Base-by-base conservation (phyloP, 495 filamentous ascomycete genomes). In the Aspergillus asperescens region DNA sequence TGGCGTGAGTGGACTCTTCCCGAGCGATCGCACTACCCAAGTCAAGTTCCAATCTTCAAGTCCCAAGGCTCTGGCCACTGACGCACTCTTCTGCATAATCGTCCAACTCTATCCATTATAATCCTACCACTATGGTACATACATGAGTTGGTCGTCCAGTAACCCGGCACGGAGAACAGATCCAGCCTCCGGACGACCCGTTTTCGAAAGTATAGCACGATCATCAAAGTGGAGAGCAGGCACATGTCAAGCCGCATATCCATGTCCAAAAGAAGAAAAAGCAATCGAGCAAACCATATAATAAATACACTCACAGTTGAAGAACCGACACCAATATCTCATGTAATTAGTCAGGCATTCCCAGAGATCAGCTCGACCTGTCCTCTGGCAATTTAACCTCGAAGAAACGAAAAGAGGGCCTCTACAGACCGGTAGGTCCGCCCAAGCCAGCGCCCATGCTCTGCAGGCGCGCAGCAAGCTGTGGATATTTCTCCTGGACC, bases 401-500 rank as follows among this genome's bases (percentile, higher is more conserved):
- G 35, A 45, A 42, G n/a, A n/a, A 51, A 24, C 27, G 15, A 51
- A 41, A 57, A 52, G 32, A 48, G 45, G 53, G 61, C 40, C 15
- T 68, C 70, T 69, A 75, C 66, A 75, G 24, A 23, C 55, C 65
- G 51, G 52, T 58, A 50, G 65, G 63, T 7, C 58, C 70, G 44
- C 68, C 69, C 20, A 74, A 56, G 41, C 65, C 68, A 45, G 72
- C 74, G 23, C 82, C 82, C 83, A 94, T 89, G 38, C 84, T 80
- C 51, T 88, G 84, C 48, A 98, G 79, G 61, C 88, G 85, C 48
- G 76, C 84, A 10, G 90, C 89, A 24, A 98, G 81, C 68, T 94
- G 84, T n/a, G 93, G 93, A 63, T 98, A 97, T 71, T 95, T 94
- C 74, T 96, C 88, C 73, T 96, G 91, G 13, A 98, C 93, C 75